These are phyloP conservation scores for Magnolia officinalis DNA, from an alignment of 164 flowering plant genomes.

Conservation along the genomic window DNA sequence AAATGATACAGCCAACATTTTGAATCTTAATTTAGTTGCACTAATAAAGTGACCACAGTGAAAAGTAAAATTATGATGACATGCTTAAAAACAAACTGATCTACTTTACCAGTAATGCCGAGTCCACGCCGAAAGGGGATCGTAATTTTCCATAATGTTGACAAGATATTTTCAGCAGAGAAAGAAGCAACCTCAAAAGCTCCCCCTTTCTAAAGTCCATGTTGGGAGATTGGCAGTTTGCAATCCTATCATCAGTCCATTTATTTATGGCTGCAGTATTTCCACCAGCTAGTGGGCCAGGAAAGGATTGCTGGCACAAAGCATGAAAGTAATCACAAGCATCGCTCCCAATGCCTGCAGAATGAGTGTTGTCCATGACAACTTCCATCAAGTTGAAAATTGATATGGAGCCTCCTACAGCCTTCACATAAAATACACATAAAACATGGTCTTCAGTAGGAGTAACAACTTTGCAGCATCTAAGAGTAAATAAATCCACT, in stretches of 20 bases:
- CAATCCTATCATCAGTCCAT: slow-evolving; percentile 94
- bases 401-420: slow-evolving; percentile 53
- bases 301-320: slow-evolving; percentile 73
- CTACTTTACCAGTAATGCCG: slow-evolving; percentile 46
- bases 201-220: slow-evolving; percentile 51
- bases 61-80: neutral
- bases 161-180: slow-evolving; percentile 81
- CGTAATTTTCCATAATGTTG: slow-evolving; percentile 96
- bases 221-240: slow-evolving; percentile 46
- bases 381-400: slow-evolving; percentile 73
- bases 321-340: slow-evolving; percentile 51
- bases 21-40: neutral
- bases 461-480: neutral
- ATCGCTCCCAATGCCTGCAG: slow-evolving; percentile 29
- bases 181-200: slow-evolving; percentile 66
- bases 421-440: slow-evolving; percentile 45
- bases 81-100: neutral
- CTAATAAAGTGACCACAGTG: neutral
- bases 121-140: slow-evolving; percentile 82
- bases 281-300: slow-evolving; percentile 95
- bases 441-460: neutral
- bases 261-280: slow-evolving; percentile 76
- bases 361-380: slow-evolving; percentile 34
- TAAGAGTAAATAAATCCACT: neutral
- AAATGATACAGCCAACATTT: neutral